These are phyloP conservation scores for Leccinum aurantiacum DNA, from an alignment of 768 basidiomycete species.

Conservation along the genomic window DNA sequence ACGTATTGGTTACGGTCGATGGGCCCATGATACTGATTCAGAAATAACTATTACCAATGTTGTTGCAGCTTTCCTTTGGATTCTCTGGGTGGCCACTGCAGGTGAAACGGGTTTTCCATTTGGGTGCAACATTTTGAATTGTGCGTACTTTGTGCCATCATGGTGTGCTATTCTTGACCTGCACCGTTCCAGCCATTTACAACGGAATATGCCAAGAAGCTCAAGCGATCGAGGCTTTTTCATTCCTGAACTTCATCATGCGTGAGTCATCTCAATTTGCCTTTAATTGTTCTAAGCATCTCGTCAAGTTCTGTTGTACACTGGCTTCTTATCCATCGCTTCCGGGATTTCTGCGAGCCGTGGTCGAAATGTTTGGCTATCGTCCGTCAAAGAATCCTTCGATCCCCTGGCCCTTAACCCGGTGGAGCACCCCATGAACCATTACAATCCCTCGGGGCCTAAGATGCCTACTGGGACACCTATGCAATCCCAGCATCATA, in stretches of 20 bases:
- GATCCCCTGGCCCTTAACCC: slow-evolving; percentile 9
- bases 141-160: slow-evolving; percentile 6
- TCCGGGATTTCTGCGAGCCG: slow-evolving; percentile 27
- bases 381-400: slow-evolving; percentile 33
- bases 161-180: neutral
- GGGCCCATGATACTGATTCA: neutral
- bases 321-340: slow-evolving; percentile 22
- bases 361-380: slow-evolving; percentile 35
- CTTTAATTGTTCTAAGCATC: neutral
- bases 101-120: slow-evolving; percentile 25
- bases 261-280: slow-evolving; percentile 21
- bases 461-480: neutral
- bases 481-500: neutral
- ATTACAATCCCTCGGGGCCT: slow-evolving; percentile 12
- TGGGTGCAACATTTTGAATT: slow-evolving; percentile 10
- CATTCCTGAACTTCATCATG: slow-evolving; percentile 37
- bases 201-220: slow-evolving; percentile 28
- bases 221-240: slow-evolving; percentile 36
- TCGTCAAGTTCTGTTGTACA: slow-evolving; percentile 35
- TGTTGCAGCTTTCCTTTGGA: slow-evolving; percentile 32
- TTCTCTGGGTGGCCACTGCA: slow-evolving; percentile 42
- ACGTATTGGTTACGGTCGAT: neutral
- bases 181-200: slow-evolving; percentile 7
- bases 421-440: slow-evolving; percentile 18
- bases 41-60: neutral